These are phyloP conservation scores for Ilex paraguariensis DNA, from an alignment of 305 asterid species.

Conservation along the genomic window DNA sequence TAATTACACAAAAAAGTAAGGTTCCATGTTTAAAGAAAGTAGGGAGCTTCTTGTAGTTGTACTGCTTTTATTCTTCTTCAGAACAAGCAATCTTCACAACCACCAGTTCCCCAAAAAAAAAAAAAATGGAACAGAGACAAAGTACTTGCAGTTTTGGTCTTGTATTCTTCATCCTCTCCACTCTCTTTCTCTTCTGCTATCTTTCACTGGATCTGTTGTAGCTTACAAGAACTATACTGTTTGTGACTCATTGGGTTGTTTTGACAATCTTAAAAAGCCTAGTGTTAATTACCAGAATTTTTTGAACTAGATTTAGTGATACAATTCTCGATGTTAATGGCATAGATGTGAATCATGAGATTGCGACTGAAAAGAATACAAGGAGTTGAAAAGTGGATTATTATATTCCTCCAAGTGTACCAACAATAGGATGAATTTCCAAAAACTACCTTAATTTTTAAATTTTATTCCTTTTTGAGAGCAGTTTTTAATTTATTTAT, in stretches of 20 bases:
- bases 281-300: slow-evolving; percentile 44
- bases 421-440: too few relatives aligned
- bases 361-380: too few relatives aligned
- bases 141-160: background rate
- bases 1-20: too few relatives aligned
- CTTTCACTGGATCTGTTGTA: slow-evolving; percentile 10
- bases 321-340: too few relatives aligned
- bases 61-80: too few relatives aligned
- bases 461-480: background rate
- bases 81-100: background rate
- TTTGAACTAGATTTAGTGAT: too few relatives aligned
- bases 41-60: too few relatives aligned
- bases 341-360: too few relatives aligned
- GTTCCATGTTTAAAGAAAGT: too few relatives aligned
- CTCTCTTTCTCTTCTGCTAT: background rate
- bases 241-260: slow-evolving; percentile 87
- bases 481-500: background rate
- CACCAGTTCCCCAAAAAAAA: background rate
- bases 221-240: slow-evolving; percentile 81
- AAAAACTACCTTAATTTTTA: too few relatives aligned
- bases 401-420: too few relatives aligned
- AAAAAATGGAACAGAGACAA: background rate
- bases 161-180: slow-evolving; percentile 1
- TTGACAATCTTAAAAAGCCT: slow-evolving; percentile 54
- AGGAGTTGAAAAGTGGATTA: too few relatives aligned